Conservation (phyloP, 1,284 basidiomycete genomes). For the Ustilago tritici region DNA sequence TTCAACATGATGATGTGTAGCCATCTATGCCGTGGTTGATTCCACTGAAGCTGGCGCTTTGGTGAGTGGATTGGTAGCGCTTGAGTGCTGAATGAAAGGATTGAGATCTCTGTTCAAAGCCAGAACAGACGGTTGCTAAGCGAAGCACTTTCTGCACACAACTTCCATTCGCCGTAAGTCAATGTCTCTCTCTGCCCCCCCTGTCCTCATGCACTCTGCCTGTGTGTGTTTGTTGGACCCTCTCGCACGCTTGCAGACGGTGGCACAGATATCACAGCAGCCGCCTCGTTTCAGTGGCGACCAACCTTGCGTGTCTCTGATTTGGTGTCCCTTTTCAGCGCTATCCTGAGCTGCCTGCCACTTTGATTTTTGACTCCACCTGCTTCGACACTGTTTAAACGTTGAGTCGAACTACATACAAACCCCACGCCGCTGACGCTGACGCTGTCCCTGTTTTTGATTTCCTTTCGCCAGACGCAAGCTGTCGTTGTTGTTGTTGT, state of each 20-base stretch:
- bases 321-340: not conserved
- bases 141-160: conserved; percentile 4
- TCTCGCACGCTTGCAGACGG: not conserved
- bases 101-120: not conserved
- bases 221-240: not conserved
- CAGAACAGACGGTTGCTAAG: not conserved
- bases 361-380: not conserved
- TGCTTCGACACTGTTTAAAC: conserved; percentile 2
- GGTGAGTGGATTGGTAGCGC: not conserved
- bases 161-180: conserved; percentile 7
- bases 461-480: not conserved
- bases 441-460: not conserved
- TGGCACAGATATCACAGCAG: not conserved
- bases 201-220: not conserved
- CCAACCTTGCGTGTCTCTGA: conserved; percentile 2
- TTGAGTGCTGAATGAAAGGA: not conserved
- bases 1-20: not conserved
- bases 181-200: not conserved
- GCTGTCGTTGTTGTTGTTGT: not conserved
- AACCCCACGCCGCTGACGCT: not conserved
- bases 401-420: not conserved
- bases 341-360: not conserved
- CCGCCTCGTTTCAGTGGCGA: not conserved
- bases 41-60: conserved; percentile 5
- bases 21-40: not conserved